Percentiles rank a stretch among this genome's conserved stretches.
phyloP scores from a whole-genome alignment of 208 protist species.

The Acanthamoeba healyi region DNA sequence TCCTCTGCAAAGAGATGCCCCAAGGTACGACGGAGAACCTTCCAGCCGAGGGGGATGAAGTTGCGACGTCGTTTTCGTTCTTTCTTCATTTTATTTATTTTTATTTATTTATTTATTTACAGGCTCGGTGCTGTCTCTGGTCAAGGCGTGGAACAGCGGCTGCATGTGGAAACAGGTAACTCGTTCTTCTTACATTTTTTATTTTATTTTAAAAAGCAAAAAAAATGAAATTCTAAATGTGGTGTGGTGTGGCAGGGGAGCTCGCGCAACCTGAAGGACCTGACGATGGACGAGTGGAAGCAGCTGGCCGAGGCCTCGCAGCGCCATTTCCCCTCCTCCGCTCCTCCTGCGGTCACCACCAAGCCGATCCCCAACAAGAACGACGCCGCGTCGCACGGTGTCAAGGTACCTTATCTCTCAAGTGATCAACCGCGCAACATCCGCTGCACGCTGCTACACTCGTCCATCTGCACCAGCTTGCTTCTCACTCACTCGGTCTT shows the following conservation, averaged over 20 bases:
- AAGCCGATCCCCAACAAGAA: background rate
- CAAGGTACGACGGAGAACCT: no score
- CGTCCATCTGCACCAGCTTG: no score
- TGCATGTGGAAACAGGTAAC: background rate
- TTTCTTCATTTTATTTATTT: background rate
- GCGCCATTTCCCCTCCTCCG: background rate
- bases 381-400: background rate
- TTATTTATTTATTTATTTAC: background rate
- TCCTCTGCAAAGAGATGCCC: background rate
- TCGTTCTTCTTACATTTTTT: background rate
- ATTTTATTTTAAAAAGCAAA: background rate
- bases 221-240: no score
- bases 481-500: no score
- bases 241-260: no score
- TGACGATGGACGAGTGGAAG: conserved; percentile 9
- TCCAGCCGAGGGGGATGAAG: no score
- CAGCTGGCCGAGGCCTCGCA: conserved; percentile 2
- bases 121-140: background rate
- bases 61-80: background rate
- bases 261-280: conserved; percentile 6
- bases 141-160: conserved; percentile 19
- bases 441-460: no score
- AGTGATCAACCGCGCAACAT: no score
- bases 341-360: background rate
- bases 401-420: no score